A percentile compares a stretch with the other conserved stretches of the same genome.
Conservation (phyloP, 257 asterid genomes). For the Solanum raphanifolium region DNA sequence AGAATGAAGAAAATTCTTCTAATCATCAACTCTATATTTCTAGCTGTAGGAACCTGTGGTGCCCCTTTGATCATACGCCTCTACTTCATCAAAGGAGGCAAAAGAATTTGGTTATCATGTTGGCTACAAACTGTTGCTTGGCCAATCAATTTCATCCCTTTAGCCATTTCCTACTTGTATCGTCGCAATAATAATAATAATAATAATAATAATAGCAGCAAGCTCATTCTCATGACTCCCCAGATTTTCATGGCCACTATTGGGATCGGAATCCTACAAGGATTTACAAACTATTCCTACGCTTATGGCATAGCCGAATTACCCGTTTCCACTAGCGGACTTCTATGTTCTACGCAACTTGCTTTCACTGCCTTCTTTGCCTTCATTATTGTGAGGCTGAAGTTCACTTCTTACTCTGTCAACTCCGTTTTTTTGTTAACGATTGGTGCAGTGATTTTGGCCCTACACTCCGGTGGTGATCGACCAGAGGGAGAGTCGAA, state of each 20-base stretch:
- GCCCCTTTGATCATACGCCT: conserved; percentile 15
- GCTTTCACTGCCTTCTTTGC: conserved; percentile 4
- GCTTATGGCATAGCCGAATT: not conserved
- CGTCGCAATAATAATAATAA: not conserved
- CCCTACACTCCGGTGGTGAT: conserved; percentile 1
- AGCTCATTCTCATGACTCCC: not conserved
- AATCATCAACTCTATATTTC: conserved; percentile 5
- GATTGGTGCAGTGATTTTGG: not conserved
- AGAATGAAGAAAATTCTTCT: conserved; percentile 8
- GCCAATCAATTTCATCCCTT: conserved; percentile 9
- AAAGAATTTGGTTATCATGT: conserved; percentile 19
- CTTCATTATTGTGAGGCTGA: not conserved
- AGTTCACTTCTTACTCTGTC: not conserved
- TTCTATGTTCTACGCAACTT: not conserved
- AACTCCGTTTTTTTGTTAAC: not conserved
- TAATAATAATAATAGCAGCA: not conserved
- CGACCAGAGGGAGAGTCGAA: not conserved
- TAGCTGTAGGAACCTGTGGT: conserved; percentile 21
- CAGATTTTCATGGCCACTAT: not conserved
- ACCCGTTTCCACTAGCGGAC: not conserved
- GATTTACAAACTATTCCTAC: not conserved
- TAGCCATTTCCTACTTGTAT: not conserved
- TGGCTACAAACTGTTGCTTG: conserved; percentile 17
- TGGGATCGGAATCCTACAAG: not conserved
- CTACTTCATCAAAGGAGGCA: conserved; percentile 21